Conservation (phyloP, 441 rosid genomes). For the Melastoma candidum region DNA sequence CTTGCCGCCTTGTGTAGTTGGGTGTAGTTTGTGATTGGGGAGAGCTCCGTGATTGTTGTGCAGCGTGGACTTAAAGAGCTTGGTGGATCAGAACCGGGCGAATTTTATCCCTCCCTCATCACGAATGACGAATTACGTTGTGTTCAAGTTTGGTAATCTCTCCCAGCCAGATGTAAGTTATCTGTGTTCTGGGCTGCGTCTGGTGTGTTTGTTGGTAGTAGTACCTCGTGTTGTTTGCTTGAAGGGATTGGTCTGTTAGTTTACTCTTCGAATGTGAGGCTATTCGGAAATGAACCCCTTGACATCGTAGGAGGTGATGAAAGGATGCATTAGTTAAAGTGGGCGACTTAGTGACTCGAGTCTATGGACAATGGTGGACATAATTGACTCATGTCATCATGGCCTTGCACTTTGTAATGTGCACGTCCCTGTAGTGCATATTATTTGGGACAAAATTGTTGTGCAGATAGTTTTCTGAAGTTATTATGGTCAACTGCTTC, state of each 20-base stretch:
- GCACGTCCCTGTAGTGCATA: not conserved
- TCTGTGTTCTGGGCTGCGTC: not conserved
- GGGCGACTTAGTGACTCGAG: too few species aligned
- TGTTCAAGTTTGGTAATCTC: constrained; percentile 68
- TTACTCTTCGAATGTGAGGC: too few species aligned
- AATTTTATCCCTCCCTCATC: constrained; percentile 85
- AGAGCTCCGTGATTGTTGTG: constrained; percentile 12
- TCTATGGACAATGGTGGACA: too few species aligned
- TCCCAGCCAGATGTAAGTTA: constrained; percentile 43
- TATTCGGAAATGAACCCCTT: too few species aligned
- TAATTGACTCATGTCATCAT: too few species aligned
- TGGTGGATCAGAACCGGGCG: constrained; percentile 71
- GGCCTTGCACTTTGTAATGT: not conserved
- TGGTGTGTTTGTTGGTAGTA: not conserved
- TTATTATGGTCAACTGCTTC: constrained; percentile 16
- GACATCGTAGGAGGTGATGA: too few species aligned
- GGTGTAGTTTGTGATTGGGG: not conserved
- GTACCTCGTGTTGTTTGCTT: not conserved
- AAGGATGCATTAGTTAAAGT: too few species aligned
- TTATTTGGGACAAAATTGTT: constrained; percentile 1
- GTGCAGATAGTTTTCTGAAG: constrained; percentile 12
- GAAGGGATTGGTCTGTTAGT: not conserved
- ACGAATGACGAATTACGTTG: constrained; percentile 84
- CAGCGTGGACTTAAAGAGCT: constrained; percentile 89
- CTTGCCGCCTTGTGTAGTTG: not conserved